A percentile compares a stretch with the other conserved stretches of the same genome.
These are phyloP conservation scores for Sporothrix humicola DNA, from an alignment of 2,329 filamentous ascomycete genomes.

Conservation along the genomic window DNA sequence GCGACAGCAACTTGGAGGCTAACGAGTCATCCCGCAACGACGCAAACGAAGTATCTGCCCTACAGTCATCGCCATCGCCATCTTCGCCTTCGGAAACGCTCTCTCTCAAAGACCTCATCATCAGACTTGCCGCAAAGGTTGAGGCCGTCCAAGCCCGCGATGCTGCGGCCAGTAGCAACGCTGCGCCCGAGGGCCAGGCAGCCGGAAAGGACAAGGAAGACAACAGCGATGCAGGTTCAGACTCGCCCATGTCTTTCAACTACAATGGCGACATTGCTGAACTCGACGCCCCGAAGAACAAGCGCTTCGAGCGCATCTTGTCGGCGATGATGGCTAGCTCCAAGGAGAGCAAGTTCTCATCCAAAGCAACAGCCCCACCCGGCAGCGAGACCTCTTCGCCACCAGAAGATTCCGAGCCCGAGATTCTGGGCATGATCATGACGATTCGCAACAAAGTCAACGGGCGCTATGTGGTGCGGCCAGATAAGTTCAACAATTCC, in stretches of 20 bases:
- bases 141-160: constrained; percentile 43
- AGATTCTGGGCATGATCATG: constrained; percentile 72
- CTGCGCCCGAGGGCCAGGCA: background rate
- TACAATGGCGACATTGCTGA: constrained; percentile 30
- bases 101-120: constrained; percentile 56
- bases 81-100: constrained; percentile 35
- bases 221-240: background rate
- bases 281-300: constrained; percentile 48
- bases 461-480: constrained; percentile 65
- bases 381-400: background rate
- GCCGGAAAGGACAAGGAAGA: constrained; percentile 40
- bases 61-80: background rate
- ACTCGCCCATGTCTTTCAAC: background rate
- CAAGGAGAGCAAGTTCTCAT: background rate
- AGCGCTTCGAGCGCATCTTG: constrained; percentile 59
- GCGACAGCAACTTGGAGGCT: background rate
- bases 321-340: constrained; percentile 54
- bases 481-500: constrained; percentile 51
- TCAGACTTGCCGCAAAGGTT: constrained; percentile 56
- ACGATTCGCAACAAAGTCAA: constrained; percentile 73
- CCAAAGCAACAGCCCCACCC: constrained; percentile 16
- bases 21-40: background rate
- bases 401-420: constrained; percentile 33
- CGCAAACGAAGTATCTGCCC: constrained; percentile 12
- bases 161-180: background rate